Percentiles rank a stretch among this genome's conserved stretches.
Conservation (phyloP, 306 rosid species). For the Potentilla sterilis region DNA sequence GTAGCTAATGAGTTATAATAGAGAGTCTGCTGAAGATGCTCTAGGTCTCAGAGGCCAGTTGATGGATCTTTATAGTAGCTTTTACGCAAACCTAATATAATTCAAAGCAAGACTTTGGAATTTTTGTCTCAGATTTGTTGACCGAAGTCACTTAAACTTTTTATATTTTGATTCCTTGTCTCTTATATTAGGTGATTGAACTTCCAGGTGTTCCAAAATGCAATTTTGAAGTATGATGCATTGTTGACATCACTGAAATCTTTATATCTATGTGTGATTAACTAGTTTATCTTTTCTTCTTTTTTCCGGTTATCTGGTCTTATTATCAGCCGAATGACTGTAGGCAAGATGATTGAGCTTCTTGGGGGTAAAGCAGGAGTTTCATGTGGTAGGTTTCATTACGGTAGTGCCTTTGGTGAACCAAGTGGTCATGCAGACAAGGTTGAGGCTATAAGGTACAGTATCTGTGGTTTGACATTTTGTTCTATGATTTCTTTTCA, state of each 20-base stretch:
- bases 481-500: constrained; percentile 13
- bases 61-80: background rate
- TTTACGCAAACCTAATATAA: background rate
- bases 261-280: background rate
- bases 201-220: background rate
- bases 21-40: too few relatives aligned
- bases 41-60: background rate
- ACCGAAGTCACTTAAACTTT: background rate
- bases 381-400: constrained; percentile 91
- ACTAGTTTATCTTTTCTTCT: background rate
- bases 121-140: background rate
- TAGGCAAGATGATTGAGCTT: constrained; percentile 98
- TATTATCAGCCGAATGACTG: constrained; percentile 85
- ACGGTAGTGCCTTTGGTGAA: constrained; percentile 98
- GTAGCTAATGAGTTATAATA: too few relatives aligned
- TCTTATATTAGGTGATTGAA: background rate
- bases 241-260: background rate
- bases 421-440: constrained; percentile 99
- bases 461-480: constrained; percentile 7
- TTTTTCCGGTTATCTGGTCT: constrained; percentile 1
- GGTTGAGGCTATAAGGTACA: constrained; percentile 86
- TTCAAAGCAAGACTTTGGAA: background rate
- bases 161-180: background rate
- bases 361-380: constrained; percentile 98
- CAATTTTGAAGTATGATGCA: background rate